Evolutionary conservation across 2,329 filamentous ascomycete genomes (phyloP).

Genomic region (Leptographium lundbergii): DNA sequence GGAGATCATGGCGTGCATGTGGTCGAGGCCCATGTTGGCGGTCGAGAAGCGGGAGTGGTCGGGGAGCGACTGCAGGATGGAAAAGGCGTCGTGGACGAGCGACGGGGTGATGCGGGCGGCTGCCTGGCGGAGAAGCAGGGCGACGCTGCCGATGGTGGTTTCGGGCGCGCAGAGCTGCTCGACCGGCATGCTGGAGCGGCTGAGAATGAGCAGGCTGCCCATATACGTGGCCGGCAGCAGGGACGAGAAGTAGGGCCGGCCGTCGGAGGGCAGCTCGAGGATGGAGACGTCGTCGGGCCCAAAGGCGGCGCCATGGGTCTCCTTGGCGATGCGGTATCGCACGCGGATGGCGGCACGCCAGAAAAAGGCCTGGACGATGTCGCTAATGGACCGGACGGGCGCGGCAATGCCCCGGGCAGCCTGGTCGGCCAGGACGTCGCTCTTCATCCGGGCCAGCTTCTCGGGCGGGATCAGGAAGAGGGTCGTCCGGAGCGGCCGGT

Average conservation of each 20-base stretch:
- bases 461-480: not conserved
- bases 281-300: not conserved
- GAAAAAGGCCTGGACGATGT: conserved; percentile 2
- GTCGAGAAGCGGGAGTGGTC: conserved; percentile 3
- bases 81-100: not conserved
- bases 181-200: not conserved
- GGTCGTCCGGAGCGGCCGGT: not conserved
- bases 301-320: not conserved
- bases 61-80: not conserved
- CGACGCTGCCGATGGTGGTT: not conserved
- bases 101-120: not conserved
- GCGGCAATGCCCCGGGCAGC: not conserved
- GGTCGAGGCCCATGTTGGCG: conserved; percentile 3
- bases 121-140: not conserved
- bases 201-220: conserved; percentile 1
- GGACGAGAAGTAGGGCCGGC: not conserved
- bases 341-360: conserved; percentile 1
- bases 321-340: not conserved
- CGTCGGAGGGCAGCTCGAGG: conserved; percentile 1
- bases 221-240: not conserved
- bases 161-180: not conserved
- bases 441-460: not conserved
- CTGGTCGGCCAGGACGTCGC: not conserved
- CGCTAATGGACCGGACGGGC: not conserved
- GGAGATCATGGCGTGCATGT: conserved; percentile 3